phyloP scores from a whole-genome alignment of 768 basidiomycete species.

The Krasilnikovozyma curviuscula region DNA sequence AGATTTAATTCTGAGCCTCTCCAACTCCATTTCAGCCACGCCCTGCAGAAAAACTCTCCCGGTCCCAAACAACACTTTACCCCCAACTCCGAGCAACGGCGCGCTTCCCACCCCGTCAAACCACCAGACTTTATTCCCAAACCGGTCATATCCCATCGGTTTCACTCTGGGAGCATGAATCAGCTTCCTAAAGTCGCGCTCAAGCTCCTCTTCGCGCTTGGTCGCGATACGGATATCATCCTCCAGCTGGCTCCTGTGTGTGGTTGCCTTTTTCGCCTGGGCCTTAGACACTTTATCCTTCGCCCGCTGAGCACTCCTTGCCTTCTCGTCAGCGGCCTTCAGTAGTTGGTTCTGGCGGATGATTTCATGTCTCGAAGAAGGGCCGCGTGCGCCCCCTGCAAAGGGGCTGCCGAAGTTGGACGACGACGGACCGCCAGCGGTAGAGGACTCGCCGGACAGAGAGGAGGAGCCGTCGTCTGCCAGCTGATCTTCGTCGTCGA shows the following conservation, averaged over 20 bases:
- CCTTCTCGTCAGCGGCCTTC: conserved; percentile 29
- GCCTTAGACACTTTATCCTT: conserved; percentile 64
- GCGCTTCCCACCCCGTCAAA: conserved; percentile 87
- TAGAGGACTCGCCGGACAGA: too few relatives aligned
- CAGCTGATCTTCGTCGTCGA: too few relatives aligned
- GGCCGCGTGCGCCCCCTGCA: too few relatives aligned
- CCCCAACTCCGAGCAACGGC: conserved; percentile 56
- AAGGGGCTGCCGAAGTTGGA: too few relatives aligned
- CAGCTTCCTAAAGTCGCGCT: conserved; percentile 82
- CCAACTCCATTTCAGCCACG: conserved; percentile 59
- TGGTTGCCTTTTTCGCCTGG: conserved; percentile 60
- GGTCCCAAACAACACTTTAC: conserved; percentile 62
- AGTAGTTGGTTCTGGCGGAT: conserved; percentile 19
- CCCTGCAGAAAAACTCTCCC: conserved; percentile 87
- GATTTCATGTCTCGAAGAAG: conserved; percentile 18
- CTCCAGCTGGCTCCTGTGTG: conserved; percentile 58
- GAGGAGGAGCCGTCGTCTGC: too few relatives aligned
- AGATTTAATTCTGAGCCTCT: conserved; percentile 32
- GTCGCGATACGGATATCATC: conserved; percentile 60
- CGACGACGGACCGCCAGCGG: too few relatives aligned
- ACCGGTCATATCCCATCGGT: conserved; percentile 77
- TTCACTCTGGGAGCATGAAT: conserved; percentile 67
- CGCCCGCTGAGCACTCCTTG: conserved; percentile 40
- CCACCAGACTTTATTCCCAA: conserved; percentile 95
- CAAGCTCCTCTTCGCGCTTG: conserved; percentile 62